Evolutionary conservation across 2,329 filamentous ascomycete species (phyloP), one percentile per base, ranked within the genome.

Genomic region (Claviceps sp.): DNA sequence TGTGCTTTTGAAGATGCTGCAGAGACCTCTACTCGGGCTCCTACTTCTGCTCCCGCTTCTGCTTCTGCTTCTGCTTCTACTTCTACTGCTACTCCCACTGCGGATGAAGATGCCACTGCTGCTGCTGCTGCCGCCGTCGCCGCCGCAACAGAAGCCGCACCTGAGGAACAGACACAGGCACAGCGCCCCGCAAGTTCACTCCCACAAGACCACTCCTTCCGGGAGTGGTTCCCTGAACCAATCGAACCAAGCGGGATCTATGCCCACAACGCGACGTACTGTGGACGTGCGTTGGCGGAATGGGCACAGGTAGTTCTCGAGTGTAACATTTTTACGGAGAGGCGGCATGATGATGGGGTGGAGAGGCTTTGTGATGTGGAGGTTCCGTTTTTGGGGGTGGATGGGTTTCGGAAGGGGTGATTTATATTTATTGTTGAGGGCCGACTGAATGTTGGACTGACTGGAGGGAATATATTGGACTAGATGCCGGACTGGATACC

Each of bases 301-400:
- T 93, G 87, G 87, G 74, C 76, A 20, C 70, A 87, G 18, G 78
- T 91, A 20, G 80, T 89, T 16, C 78, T 79, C 52, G 87, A 93
- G 64, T 88, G 82, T 70, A 88, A 90, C 67, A 87, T 81, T 61
- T 93, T 91, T 65, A 80, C 89, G 36, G 86, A 91, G 54, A 75
- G 87, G 46, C 77, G 87, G 51, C 81, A 82, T 49, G 80, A 81
- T 47, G 87, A 93, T 63, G 87, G 87, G 45, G 78, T 89, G 9
- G 74, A 78, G 2, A 71, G 72, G 0, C 76, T 88, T 54, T 73
- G 71, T 57, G 79, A 83, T 44, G 81, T 91, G 43, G 87, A 91
- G 65, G 69, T 73, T 3, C 71, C 69, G 1, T 59, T 64, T 18
- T 64, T 73, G 3, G 63, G 63, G 14, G 65, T 72, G 1, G 70